Evolutionary conservation across 257 asterid species (phyloP), one percentile per base, ranked within the genome.

Genomic region (Solanum acaule): DNA sequence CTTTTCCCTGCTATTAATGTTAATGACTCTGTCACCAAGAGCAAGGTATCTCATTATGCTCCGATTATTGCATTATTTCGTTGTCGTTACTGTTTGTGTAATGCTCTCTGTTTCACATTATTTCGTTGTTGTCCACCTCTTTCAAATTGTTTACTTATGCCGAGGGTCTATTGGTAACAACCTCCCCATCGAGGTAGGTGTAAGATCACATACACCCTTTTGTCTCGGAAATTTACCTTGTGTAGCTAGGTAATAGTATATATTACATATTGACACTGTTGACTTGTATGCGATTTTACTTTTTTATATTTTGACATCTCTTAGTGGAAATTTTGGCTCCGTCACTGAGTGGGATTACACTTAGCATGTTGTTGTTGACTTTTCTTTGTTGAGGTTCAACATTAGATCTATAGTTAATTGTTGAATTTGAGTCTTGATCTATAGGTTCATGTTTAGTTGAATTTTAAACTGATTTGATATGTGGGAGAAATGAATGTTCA

Each of bases 11-110:
- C 98, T 25, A 96, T 96, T 59, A 96, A 94, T 75, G 98, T 95
- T 84, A 96, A 95, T 27, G 98, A 96, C 86, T 95, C 98, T 38
- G 98, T 95, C 63, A 95, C 98, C 86, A 96, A 96, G 94, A 96
- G 98, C 98, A 96, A 96, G 99, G 99, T 96, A 92, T 70, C 22
- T 67, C 14, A 4, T 20, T 22, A 1, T 25, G 18, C 34, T 25
- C 18, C 34, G 2, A 25, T 67, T 67, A 25, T 67, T 67, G 73
- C 73, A 67, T 6, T 67, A 67, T 67, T 67, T 67, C 1, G 34
- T 67, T 67, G 35, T 67, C 0, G 73, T 25, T 67, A 67, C 31
- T 4, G 13, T 22, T 22, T 20, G 25, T 20, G 1, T 59, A 59
- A 20, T 59, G 12, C 67, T 59, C 67, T 59, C 25, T 59, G 23